Percentiles rank a stretch among this genome's conserved stretches.
phyloP scores from a whole-genome alignment of 1,284 basidiomycete species.

The Cryptococcus wingfieldii region DNA sequence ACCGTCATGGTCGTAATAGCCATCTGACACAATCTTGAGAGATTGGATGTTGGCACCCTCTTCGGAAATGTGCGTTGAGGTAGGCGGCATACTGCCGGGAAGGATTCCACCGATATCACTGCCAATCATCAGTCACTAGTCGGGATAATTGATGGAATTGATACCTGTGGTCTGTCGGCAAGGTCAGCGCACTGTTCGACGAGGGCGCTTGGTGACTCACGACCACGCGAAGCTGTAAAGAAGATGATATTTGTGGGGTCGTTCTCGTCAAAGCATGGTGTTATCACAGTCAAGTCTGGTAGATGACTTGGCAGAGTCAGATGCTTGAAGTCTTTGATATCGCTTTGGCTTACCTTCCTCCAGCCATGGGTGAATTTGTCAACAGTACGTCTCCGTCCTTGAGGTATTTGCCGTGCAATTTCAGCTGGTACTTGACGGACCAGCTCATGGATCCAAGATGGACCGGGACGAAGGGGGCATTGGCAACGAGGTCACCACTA shows the following conservation, averaged over 20 bases:
- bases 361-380: conserved; percentile 49
- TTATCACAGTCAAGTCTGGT: conserved; percentile 41
- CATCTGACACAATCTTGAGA: conserved; percentile 86
- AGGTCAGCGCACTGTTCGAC: not conserved
- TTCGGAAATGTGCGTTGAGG: conserved; percentile 81
- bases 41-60: conserved; percentile 83
- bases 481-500: conserved; percentile 51
- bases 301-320: conserved; percentile 17
- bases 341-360: conserved; percentile 20
- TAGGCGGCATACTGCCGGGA: conserved; percentile 82
- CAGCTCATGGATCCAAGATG: conserved; percentile 50
- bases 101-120: conserved; percentile 44
- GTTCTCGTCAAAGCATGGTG: conserved; percentile 30
- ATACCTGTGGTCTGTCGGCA: conserved; percentile 4
- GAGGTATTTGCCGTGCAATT: conserved; percentile 36
- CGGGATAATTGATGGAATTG: not conserved
- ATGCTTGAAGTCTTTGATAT: not conserved
- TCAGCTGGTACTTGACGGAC: conserved; percentile 47
- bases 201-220: conserved; percentile 3
- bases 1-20: conserved; percentile 72
- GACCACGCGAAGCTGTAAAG: conserved; percentile 34
- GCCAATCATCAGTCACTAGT: conserved; percentile 15
- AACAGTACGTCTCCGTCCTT: conserved; percentile 51
- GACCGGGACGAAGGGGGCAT: conserved; percentile 54
- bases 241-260: conserved; percentile 37